phyloP scores from a whole-genome alignment of 768 basidiomycete genomes.

The Trametes elegans region DNA sequence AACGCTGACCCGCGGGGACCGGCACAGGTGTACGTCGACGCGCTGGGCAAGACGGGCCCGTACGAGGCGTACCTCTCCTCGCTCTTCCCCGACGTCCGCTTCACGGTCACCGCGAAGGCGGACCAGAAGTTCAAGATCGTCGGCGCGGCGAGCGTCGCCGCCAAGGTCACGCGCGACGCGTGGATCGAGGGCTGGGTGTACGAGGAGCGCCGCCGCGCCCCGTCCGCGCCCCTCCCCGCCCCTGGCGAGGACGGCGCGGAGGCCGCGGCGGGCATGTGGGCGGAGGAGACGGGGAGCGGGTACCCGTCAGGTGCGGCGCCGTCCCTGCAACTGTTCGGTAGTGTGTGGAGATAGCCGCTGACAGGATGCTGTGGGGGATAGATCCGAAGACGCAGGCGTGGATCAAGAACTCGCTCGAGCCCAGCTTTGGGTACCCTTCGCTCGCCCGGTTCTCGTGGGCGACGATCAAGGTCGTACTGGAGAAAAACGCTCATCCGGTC shows the following conservation, averaged over 20 bases:
- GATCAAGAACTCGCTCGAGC: slow-evolving; percentile 73
- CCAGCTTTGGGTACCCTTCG: slow-evolving; percentile 89
- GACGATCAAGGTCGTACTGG: slow-evolving; percentile 82
- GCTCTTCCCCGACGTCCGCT: slow-evolving; percentile 78
- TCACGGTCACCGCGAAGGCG: slow-evolving; percentile 91
- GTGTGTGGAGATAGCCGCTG: not conserved
- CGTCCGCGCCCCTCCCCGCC: slow-evolving; percentile 22
- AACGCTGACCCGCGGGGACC: not conserved
- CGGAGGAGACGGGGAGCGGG: slow-evolving; percentile 64
- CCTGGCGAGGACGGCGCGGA: not conserved
- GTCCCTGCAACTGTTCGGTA: not conserved
- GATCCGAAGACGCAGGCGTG: slow-evolving; percentile 93
- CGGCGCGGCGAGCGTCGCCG: slow-evolving; percentile 95
- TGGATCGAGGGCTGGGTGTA: slow-evolving; percentile 87
- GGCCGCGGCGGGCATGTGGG: slow-evolving; percentile 29
- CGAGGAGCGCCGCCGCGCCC: slow-evolving; percentile 44
- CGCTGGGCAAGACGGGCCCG: slow-evolving; percentile 81
- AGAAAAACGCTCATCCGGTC: slow-evolving; percentile 73
- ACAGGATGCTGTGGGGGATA: slow-evolving; percentile 26
- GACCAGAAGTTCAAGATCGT: slow-evolving; percentile 97
- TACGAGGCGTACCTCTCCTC: slow-evolving; percentile 83
- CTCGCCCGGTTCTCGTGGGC: slow-evolving; percentile 95
- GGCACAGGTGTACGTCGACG: slow-evolving; percentile 86
- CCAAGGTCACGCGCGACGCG: slow-evolving; percentile 93
- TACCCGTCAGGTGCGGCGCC: slow-evolving; percentile 76